A percentile compares a stretch with the other conserved stretches of the same genome.
These are phyloP conservation scores for Phytophthora foliorum DNA, from an alignment of 352 stramenopile genomes.

Conservation along the genomic window DNA sequence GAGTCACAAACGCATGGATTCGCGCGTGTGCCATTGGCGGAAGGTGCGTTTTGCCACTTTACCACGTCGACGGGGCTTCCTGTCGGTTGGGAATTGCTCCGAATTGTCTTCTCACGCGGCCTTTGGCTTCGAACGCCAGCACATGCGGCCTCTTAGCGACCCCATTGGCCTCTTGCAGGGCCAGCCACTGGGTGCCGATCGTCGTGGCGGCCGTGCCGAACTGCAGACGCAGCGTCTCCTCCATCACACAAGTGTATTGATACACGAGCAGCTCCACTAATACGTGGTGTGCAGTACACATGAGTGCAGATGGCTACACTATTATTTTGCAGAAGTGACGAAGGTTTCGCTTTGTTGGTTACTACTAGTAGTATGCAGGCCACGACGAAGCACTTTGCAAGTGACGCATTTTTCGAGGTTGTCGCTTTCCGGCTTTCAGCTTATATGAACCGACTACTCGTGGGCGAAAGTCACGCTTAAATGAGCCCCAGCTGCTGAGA, in stretches of 20 bases:
- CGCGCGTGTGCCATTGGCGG: neutral
- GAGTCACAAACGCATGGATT: constrained; percentile 3
- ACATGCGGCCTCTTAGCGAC: constrained; percentile 56
- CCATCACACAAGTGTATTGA: constrained; percentile 17
- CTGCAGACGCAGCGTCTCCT: constrained; percentile 76
- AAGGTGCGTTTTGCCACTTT: neutral
- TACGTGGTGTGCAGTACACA: constrained; percentile 17
- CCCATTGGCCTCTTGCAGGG: constrained; percentile 53
- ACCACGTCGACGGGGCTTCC: constrained; percentile 57
- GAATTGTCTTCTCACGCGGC: constrained; percentile 30
- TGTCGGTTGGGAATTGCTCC: constrained; percentile 32
- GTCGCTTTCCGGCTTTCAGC: no score
- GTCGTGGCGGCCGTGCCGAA: constrained; percentile 78
- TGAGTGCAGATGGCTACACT: constrained; percentile 16
- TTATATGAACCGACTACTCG: neutral
- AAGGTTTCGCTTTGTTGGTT: no score
- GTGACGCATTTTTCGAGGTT: no score
- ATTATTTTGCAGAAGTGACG: no score
- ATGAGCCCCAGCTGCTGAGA: constrained; percentile 22
- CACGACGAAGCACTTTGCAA: no score
- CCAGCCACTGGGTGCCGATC: constrained; percentile 70
- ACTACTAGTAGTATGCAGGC: no score
- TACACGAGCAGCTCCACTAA: neutral
- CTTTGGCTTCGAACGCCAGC: constrained; percentile 84
- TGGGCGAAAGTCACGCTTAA: constrained; percentile 10